A percentile compares a stretch with the other conserved stretches of the same genome.
phyloP scores from a whole-genome alignment of 1,284 basidiomycete species.

The Inonotus hispidus region DNA sequence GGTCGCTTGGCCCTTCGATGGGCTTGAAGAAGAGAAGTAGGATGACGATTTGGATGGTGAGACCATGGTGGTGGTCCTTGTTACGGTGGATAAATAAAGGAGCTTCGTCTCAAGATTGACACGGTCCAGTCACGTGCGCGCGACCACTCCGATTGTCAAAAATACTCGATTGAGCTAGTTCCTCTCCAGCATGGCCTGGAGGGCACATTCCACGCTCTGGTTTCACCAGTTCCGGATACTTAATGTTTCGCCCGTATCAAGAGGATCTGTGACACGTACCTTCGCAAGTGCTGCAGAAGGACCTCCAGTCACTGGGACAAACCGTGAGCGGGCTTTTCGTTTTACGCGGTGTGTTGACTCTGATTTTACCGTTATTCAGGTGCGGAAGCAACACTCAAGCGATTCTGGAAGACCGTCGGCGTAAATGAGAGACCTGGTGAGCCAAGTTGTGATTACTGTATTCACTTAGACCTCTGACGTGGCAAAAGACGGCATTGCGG shows the following conservation, averaged over 20 bases:
- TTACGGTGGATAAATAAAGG: background rate
- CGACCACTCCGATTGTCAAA: no score
- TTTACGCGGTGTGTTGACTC: background rate
- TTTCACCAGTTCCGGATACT: background rate
- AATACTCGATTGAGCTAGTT: background rate
- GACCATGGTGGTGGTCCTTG: background rate
- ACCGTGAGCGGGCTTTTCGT: constrained; percentile 34
- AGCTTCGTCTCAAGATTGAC: no score
- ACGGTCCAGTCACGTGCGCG: no score
- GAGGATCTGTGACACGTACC: background rate
- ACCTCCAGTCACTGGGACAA: constrained; percentile 48
- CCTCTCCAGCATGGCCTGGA: no score
- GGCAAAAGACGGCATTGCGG: constrained; percentile 43
- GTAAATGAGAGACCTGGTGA: constrained; percentile 43
- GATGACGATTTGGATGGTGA: background rate
- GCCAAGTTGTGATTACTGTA: constrained; percentile 1
- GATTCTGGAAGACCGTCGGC: constrained; percentile 89
- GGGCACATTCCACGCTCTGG: no score
- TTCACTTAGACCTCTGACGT: background rate
- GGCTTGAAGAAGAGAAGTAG: background rate
- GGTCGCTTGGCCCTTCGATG: constrained; percentile 17
- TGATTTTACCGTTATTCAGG: constrained; percentile 41
- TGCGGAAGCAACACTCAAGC: constrained; percentile 76
- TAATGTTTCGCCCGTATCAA: background rate
- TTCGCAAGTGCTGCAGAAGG: constrained; percentile 28